These are phyloP conservation scores for Colletotrichum limetticola DNA, from an alignment of 2,329 filamentous ascomycete species.

Conservation along the genomic window DNA sequence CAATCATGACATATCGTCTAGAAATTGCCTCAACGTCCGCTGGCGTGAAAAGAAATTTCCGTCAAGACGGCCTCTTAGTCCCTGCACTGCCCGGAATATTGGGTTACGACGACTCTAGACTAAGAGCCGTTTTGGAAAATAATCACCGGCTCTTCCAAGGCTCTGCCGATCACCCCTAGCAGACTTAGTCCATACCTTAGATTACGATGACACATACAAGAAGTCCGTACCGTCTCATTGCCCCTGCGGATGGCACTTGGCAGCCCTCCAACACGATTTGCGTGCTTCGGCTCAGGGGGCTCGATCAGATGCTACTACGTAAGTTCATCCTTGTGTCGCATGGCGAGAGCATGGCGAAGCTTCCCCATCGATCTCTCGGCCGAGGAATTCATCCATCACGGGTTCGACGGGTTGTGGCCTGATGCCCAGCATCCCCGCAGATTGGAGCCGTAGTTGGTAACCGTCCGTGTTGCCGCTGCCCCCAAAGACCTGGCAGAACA, in stretches of 20 bases:
- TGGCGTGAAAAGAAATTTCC: not conserved
- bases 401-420: not conserved
- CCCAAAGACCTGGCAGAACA: not conserved
- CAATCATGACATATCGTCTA: not conserved
- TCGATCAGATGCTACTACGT: not conserved
- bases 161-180: not conserved
- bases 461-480: not conserved
- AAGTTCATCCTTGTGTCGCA: not conserved
- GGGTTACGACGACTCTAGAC: not conserved
- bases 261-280: not conserved
- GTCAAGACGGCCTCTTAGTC: not conserved
- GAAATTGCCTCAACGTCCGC: conserved; percentile 1
- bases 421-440: not conserved
- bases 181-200: not conserved
- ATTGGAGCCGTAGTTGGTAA: not conserved
- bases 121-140: conserved; percentile 7
- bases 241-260: not conserved
- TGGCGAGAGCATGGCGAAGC: not conserved
- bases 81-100: not conserved
- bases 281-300: not conserved
- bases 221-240: not conserved
- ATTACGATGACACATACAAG: not conserved
- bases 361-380: not conserved
- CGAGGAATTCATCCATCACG: not conserved
- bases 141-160: not conserved